Evolutionary conservation across 495 filamentous ascomycete genomes (phyloP), one percentile per base, ranked within the genome.

Genomic region (Talaromyces adpressus): DNA sequence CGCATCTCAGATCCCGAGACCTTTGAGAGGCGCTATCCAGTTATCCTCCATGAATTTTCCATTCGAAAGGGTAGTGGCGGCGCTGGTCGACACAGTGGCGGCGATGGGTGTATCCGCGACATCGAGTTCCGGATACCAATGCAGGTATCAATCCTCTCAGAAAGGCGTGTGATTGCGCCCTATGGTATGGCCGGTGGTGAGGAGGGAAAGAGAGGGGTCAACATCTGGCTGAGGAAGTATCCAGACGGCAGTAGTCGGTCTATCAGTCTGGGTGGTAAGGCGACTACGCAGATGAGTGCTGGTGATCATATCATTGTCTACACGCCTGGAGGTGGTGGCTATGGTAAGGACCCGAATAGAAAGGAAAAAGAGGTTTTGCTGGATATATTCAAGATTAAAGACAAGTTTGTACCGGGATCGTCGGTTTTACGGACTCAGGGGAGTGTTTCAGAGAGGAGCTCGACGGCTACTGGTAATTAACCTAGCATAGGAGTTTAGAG

Each of bases 1-100:
- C 86, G 94, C 1, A 98, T 98, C 71, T 98, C 94, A 1, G 94
- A 98, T 76, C 82, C 91, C 0, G 94, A 98, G 67, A 86, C 97
- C 23, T 93, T 98, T 68, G 94, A 98, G 74, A 83, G 93, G 1
- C 84, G 94, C n/a, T 98, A 98, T 68, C 94, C 94, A 1, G 90
- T 96, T 1, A 69, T 97, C n/a, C 81, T 98, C 23, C 82, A 90
- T 0, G 87, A 93, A 71, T 98, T 97, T 72, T 86, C 86, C 0
- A 81, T 98, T n/a, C 82, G 94, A 0, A 68, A 75, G 23, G 87
- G 85, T 34, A 81, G 72, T 11, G 89, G 87, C 16, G 94, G 93
- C 0, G 71, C 70, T 53, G 93, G 93, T 3, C 82, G 85, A 73
- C 88, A 96, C 70, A 81, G 75, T 0, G 93, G 93, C 29, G 93